Base-by-base conservation (phyloP, 2,329 filamentous ascomycete genomes). In the Dryadomyces quercivorus region DNA sequence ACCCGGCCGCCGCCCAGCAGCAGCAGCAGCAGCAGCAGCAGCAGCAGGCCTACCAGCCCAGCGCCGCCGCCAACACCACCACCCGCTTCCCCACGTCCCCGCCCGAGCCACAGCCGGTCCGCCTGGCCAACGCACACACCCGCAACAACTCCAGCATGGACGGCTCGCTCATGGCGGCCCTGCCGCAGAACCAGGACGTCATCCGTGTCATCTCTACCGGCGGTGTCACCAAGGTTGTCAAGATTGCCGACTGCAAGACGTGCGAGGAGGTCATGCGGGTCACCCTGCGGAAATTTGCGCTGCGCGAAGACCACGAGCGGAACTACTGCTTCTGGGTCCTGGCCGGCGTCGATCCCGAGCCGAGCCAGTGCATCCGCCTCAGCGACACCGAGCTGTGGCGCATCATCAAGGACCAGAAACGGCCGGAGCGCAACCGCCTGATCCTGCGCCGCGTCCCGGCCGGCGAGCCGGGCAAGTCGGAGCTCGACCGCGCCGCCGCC, bases 241-340 rank as follows among this genome's bases (percentile, higher is more conserved):
- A 93, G 68, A 90, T 97, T 61, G 86, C 89, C 59, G 87, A 88
- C 60, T 96, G 91, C 75, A 90, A 84, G 64, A 93, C 86, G 5
- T 87, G 89, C 57, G 93, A 96, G 63, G 90, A 97, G 61, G 88
- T 97, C 52, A 92, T 96, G 75, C 79, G 90, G 48, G 86, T 88
- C 57, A 95, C 93, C 0, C 72, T 97, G 47, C 82, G 86, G 61
- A 97, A 97, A 67, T 88, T 95, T 59, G 83, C 84, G 44, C 77
- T 95, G 34, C 87, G 90, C 21, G 90, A 95, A 65, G 88, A 92
- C 59, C 90, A 96, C 63, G 87, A 93, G 66, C 82, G 90, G 63
- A 95, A 94, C 64, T 97, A 95, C 71, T 96, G 91, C 72, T 97
- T 98, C 72, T 97, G 93, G 75, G 85, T 95, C 1, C 75, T 97